A percentile compares a stretch with the other conserved stretches of the same genome.
These are phyloP conservation scores for Daldinia concentrica DNA, from an alignment of 495 filamentous ascomycete genomes.

Conservation along the genomic window DNA sequence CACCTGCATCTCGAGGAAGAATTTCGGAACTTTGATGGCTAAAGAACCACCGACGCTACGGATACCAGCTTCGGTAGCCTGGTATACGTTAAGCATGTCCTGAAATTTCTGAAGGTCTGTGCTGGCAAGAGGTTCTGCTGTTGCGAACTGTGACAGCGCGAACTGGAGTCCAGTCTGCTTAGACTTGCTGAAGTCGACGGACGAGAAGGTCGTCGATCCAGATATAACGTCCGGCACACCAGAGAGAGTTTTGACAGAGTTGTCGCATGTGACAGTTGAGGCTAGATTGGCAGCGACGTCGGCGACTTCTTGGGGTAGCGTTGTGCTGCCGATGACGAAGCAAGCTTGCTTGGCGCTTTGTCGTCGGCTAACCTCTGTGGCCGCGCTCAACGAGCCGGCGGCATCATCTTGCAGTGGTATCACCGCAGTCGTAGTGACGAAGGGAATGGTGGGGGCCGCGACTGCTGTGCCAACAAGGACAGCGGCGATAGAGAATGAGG, in stretches of 20 bases:
- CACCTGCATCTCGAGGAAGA: conserved; percentile 58
- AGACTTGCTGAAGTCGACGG: conserved; percentile 56
- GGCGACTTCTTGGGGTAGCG: conserved; percentile 49
- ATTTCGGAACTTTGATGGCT: conserved; percentile 60
- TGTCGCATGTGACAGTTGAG: conserved; percentile 52
- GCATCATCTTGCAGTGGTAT: conserved; percentile 14
- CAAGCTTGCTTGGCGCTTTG: conserved; percentile 45
- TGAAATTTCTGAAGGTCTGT: conserved; percentile 55
- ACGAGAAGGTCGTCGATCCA: conserved; percentile 53
- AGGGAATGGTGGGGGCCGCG: conserved; percentile 39
- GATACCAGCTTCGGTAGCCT: conserved; percentile 61
- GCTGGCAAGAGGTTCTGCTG: conserved; percentile 46
- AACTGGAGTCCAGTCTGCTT: conserved; percentile 52
- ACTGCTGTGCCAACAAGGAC: conserved; percentile 27
- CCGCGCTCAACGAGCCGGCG: neutral
- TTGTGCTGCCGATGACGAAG: conserved; percentile 56
- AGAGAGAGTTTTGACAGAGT: conserved; percentile 47
- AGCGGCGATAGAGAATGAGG: conserved; percentile 23
- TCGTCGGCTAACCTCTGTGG: conserved; percentile 5
- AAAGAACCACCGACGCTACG: conserved; percentile 54
- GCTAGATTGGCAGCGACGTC: conserved; percentile 47
- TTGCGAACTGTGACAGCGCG: conserved; percentile 54
- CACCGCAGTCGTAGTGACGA: conserved; percentile 17
- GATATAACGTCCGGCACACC: conserved; percentile 56
- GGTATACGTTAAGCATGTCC: conserved; percentile 55